These are phyloP conservation scores for Penicillium bialowiezense DNA, from an alignment of 495 filamentous ascomycete species.

Conservation along the genomic window DNA sequence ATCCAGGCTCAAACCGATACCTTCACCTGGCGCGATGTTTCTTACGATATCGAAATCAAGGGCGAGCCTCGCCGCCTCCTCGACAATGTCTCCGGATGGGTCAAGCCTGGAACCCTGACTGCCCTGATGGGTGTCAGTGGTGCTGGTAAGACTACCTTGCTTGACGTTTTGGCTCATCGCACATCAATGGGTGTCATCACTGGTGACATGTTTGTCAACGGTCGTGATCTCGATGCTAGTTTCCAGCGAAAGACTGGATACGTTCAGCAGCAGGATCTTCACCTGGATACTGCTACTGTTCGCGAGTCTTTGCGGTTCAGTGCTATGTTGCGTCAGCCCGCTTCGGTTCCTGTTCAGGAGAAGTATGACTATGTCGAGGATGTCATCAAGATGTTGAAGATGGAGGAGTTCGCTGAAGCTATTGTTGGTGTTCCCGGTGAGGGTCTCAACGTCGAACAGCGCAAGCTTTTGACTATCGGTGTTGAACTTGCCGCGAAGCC, in stretches of 20 bases:
- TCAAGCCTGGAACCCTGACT: constrained; percentile 67
- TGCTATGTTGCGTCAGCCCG: constrained; percentile 80
- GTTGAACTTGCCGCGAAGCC: constrained; percentile 89
- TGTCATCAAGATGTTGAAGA: constrained; percentile 47
- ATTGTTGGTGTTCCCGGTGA: constrained; percentile 43
- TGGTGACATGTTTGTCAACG: constrained; percentile 54
- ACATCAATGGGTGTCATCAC: constrained; percentile 47
- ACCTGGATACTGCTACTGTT: constrained; percentile 81
- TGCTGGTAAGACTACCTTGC: constrained; percentile 64
- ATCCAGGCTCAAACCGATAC: constrained; percentile 51
- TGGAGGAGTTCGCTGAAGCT: constrained; percentile 43
- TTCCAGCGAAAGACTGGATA: constrained; percentile 94
- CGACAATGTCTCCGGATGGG: constrained; percentile 64
- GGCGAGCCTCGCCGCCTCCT: constrained; percentile 55
- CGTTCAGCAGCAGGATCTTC: constrained; percentile 91
- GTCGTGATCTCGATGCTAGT: constrained; percentile 55
- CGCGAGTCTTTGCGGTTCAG: constrained; percentile 79
- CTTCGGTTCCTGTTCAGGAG: constrained; percentile 30
- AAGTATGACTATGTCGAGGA: constrained; percentile 50
- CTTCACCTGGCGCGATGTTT: constrained; percentile 73
- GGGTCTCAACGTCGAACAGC: constrained; percentile 85
- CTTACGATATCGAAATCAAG: constrained; percentile 65
- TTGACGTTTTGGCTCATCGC: constrained; percentile 58
- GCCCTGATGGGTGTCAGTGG: constrained; percentile 63
- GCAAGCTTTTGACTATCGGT: constrained; percentile 85